phyloP scores from a whole-genome alignment of 306 rosid genomes.

The Adenanthera pavonina region DNA sequence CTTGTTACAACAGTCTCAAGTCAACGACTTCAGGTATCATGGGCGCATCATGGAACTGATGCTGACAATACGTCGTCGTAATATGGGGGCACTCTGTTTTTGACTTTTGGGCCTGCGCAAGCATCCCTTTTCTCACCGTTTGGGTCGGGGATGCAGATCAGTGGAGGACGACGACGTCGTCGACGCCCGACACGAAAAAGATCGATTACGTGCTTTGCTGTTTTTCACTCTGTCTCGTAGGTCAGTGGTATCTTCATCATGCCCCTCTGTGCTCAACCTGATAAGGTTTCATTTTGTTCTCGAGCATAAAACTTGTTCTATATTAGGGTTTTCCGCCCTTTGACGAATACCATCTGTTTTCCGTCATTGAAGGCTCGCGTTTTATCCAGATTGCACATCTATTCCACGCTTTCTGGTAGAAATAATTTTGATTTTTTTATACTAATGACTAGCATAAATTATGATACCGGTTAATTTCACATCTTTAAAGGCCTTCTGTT shows the following conservation, averaged over 20 bases:
- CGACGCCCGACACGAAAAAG: not conserved
- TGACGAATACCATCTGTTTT: not conserved
- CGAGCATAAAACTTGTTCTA: constrained; percentile 6
- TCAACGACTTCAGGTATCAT: not conserved
- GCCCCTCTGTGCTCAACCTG: constrained; percentile 30
- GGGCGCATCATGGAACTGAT: not conserved
- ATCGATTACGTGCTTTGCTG: constrained; percentile 2
- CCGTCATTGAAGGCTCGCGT: not conserved
- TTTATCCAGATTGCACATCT: constrained; percentile 1
- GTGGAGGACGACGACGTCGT: constrained; percentile 13
- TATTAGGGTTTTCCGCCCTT: constrained; percentile 28
- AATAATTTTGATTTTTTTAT: constrained; percentile 3
- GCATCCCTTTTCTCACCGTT: not conserved
- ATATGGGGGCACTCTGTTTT: not conserved
- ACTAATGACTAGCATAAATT: not conserved
- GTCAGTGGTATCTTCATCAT: constrained; percentile 38
- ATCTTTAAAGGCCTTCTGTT: not conserved
- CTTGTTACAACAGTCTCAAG: not conserved
- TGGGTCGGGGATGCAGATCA: constrained; percentile 16
- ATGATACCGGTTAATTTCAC: constrained; percentile 14
- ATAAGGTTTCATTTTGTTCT: not conserved
- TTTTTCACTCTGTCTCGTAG: constrained; percentile 49
- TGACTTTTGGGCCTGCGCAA: constrained; percentile 20
- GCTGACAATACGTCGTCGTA: constrained; percentile 39
- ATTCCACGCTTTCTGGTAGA: not conserved